These are phyloP conservation scores for Suillus tomentosus DNA, from an alignment of 768 basidiomycete genomes.

Conservation along the genomic window DNA sequence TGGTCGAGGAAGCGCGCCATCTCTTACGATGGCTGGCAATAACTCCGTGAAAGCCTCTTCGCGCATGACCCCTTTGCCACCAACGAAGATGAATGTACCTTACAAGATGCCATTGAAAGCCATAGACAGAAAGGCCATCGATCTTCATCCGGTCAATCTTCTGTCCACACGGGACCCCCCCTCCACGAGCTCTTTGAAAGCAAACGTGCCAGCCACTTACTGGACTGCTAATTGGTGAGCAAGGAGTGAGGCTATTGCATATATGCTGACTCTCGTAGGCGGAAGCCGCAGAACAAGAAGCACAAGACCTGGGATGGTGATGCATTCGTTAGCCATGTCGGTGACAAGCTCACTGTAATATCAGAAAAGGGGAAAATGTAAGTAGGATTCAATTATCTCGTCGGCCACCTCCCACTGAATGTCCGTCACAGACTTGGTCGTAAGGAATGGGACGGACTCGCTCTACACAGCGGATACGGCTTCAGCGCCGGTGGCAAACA, in stretches of 20 bases:
- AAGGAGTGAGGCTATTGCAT: conserved; percentile 12
- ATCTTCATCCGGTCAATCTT: conserved; percentile 43
- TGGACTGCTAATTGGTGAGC: conserved; percentile 75
- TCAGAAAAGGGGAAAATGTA: conserved; percentile 75
- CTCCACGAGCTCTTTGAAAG: conserved; percentile 12
- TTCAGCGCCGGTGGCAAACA: conserved; percentile 59
- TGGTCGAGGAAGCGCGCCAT: conserved; percentile 35
- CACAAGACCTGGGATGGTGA: conserved; percentile 89
- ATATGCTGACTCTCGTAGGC: conserved; percentile 45
- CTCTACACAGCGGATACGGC: conserved; percentile 41
- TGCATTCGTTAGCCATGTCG: conserved; percentile 55
- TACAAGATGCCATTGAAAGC: conserved; percentile 23
- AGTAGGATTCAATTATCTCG: conserved; percentile 21
- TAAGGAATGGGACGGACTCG: conserved; percentile 59
- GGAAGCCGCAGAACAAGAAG: conserved; percentile 71
- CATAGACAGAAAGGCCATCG: conserved; percentile 32
- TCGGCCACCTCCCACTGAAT: conserved; percentile 14
- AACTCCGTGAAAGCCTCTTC: conserved; percentile 20
- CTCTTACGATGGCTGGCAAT: conserved; percentile 28
- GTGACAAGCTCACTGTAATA: conserved; percentile 58
- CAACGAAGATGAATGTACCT: conserved; percentile 24
- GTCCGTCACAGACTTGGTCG: conserved; percentile 55
- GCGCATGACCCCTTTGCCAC: conserved; percentile 30
- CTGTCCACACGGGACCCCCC: conserved; percentile 23
- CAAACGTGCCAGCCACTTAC: conserved; percentile 34